A percentile compares a stretch with the other conserved stretches of the same genome.
Conservation (phyloP, 139 green algal genomes). For the Coccomyxa sp. region DNA sequence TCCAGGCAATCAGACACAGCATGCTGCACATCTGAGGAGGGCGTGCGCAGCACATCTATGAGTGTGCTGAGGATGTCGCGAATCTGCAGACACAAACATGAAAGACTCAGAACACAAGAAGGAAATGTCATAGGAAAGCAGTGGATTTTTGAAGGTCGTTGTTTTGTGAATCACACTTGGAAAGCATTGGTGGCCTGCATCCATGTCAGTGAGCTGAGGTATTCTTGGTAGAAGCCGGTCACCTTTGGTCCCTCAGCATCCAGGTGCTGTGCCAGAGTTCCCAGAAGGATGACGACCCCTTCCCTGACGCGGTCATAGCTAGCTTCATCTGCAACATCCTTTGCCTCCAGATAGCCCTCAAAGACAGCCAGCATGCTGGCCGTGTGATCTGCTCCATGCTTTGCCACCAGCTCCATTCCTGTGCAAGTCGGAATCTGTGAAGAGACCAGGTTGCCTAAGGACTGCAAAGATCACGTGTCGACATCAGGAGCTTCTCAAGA, state of each 20-base stretch:
- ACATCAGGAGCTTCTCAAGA: background rate
- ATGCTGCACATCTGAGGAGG: conserved; percentile 86
- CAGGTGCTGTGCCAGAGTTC: conserved; percentile 82
- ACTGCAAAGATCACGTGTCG: background rate
- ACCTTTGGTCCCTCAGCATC: conserved; percentile 59
- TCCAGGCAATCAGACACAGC: conserved; percentile 82
- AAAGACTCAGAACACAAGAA: too few relatives aligned
- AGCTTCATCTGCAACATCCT: conserved; percentile 39
- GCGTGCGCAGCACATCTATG: conserved; percentile 82
- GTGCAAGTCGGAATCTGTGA: too few relatives aligned
- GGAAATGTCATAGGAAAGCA: too few relatives aligned
- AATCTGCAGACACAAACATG: conserved; percentile 26
- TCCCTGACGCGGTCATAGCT: conserved; percentile 82
- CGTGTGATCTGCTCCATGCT: conserved; percentile 49
- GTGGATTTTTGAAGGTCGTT: too few relatives aligned
- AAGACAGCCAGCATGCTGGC: conserved; percentile 83
- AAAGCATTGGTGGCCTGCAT: too few relatives aligned
- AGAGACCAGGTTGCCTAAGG: too few relatives aligned
- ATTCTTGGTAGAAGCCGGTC: background rate
- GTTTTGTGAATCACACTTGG: too few relatives aligned
- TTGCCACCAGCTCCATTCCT: conserved; percentile 75
- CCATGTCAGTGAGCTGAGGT: too few relatives aligned
- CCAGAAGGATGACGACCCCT: conserved; percentile 91
- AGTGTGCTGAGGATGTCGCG: conserved; percentile 52
- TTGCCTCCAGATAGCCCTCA: conserved; percentile 75